phyloP scores from a whole-genome alignment of 208 protist genomes.

The Acanthamoeba healyi region DNA sequence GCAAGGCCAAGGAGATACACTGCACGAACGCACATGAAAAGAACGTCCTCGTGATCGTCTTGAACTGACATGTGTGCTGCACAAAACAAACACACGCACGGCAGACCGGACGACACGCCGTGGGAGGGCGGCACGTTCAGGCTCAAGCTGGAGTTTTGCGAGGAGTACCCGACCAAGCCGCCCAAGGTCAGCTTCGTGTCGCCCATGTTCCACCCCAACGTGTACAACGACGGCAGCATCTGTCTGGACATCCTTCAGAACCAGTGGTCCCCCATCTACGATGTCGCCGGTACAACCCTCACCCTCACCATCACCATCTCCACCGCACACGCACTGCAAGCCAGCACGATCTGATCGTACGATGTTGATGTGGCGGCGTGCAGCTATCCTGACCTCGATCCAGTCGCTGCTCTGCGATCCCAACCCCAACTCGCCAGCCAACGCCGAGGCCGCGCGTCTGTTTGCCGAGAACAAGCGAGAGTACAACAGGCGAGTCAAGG shows the following conservation, averaged over 20 bases:
- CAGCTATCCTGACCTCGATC: slow-evolving; percentile 98
- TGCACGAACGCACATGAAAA: too few species aligned
- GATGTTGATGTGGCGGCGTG: not conserved
- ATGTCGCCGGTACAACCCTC: slow-evolving; percentile 92
- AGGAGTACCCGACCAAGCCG: slow-evolving; percentile 97
- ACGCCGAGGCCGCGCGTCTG: slow-evolving; percentile 97
- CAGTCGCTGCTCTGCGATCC: slow-evolving; percentile 99
- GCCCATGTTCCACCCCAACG: slow-evolving; percentile 99
- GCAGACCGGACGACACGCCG: slow-evolving; percentile 93
- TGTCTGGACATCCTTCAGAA: slow-evolving; percentile 99
- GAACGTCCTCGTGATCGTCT: too few species aligned
- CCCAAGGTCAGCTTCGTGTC: slow-evolving; percentile 98
- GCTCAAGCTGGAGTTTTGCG: slow-evolving; percentile 93
- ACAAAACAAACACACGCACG: too few species aligned
- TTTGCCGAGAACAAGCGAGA: slow-evolving; percentile 96
- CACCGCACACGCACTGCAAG: not conserved
- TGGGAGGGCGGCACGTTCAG: slow-evolving; percentile 96
- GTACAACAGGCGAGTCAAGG: slow-evolving; percentile 94
- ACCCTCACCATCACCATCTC: not conserved
- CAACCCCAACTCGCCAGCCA: slow-evolving; percentile 99
- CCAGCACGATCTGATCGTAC: too few species aligned
- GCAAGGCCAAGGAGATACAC: too few species aligned
- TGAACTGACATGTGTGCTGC: too few species aligned
- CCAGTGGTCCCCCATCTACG: slow-evolving; percentile 98
- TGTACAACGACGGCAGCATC: slow-evolving; percentile 98